Base-by-base conservation (phyloP, 2,329 filamentous ascomycete species). In the Huntiella decipiens region DNA sequence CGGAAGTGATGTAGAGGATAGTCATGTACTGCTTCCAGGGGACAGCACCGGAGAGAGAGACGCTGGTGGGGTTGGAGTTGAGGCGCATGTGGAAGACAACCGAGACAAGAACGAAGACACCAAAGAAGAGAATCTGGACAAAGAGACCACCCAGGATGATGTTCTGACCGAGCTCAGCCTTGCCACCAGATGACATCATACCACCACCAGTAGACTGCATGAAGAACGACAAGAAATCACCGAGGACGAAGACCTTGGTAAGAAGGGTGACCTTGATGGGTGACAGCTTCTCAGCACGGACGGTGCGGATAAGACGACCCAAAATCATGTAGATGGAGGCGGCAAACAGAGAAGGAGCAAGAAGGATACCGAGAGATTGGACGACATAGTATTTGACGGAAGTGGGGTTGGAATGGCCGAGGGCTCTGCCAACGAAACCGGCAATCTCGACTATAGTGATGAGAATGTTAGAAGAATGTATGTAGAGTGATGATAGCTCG, bases 111-210 rank as follows among this genome's bases (percentile, higher is more conserved):
- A 73, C 56, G 53, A 77, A 77, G 40, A 73, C 58, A 12, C 60
- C 59, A 50, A 76, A 74, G 38, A 69, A 61, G 16, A 67, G 35
- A 2, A 77, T 61, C 52, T 77, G 73, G 2, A 73, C 54, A n/a
- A 68, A 57, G 2, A 77, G 57, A 6, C 72, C 72, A 3, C 52
- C 63, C 11, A 75, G 57, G 11, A 74, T 65, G 43, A 74, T 56
- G 12, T 65, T 61, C 50, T 68, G 58, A 10, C 66, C 67, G 1
- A 57, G 32, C 12, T 55, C 40, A 4, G 44, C 37, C 13, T 43
- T 32, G 13, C 16, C 16, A 15, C 15, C 11, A 13, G 40, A 13
- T 8, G 42, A 34, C 40, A 51, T 47, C 43, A 68, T 52, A 1
- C 63, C 63, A 11, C 58, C 63, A 12, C 67, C 68, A 22, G 58